Base-by-base conservation (phyloP, 78 protist species). In the Planoprotostelium fungivorum region DNA sequence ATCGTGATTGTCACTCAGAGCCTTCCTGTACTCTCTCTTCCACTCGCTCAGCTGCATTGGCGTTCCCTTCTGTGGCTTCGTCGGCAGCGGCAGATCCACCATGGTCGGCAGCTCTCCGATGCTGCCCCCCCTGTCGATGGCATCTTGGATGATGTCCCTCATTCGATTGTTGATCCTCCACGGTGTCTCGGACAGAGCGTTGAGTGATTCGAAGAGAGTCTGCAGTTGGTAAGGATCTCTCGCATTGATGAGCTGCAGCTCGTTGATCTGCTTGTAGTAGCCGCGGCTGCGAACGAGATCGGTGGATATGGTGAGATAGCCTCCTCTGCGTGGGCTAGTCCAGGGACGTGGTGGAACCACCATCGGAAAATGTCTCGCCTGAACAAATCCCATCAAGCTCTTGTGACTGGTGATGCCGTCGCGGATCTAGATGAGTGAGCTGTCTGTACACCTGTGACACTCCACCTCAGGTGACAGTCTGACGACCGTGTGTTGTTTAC, bases 161-260 rank as follows among this genome's bases (percentile, higher is more conserved):
- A 96, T 84, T 10, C 87, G 38, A 23, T 23, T 9, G 91, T 97
- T 95, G 86, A 97, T 83, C 1, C 89, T 88, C 98, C 98, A 97
- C 1, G 91, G 93, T 35, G 94, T 90, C 23, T 36, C 29, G 9
- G 90, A 84, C 1, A 96, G 73, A 0, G 83, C 90, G 89, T 94
- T 94, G 38, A 97, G 89, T 0, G 93, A 94, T 31, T 84, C 92
- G 36, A 85, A 88, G 37, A 92, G 51, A 16, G 83, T 86, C 73
- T 51, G 5, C 73, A 51, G 16, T 51, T 5, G 31, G 31, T 5
- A 5, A 5, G 73, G 73, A 16, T 51, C 73, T 5, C 73, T 5
- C 5, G 73, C 16, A 16, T 51, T 16, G 5, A 51, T 51, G 31
- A 51, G 73, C 16, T 5, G 16, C 73, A 51, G 73, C 73, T 51